Percentiles rank a stretch among this genome's conserved stretches.
Conservation (phyloP, 2,329 filamentous ascomycete species). For the Alternaria viburni region DNA sequence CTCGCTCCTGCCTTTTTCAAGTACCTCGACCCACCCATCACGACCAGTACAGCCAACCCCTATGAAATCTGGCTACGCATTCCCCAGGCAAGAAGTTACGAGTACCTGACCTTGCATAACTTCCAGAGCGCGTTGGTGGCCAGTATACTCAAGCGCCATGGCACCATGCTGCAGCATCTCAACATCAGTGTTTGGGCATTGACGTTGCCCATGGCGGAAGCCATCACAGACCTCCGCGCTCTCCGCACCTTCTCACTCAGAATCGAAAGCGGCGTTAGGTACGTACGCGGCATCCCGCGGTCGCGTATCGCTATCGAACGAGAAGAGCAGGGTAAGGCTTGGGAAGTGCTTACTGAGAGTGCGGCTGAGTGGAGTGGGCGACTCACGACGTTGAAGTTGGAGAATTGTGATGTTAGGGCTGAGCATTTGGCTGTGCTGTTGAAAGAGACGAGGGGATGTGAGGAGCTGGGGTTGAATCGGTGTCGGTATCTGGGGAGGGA, state of each 20-base stretch:
- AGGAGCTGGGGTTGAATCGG: conserved; percentile 31
- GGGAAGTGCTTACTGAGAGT: conserved; percentile 17
- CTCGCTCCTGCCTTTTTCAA: neutral
- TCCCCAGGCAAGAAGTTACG: conserved; percentile 19
- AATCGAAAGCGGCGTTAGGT: conserved; percentile 26
- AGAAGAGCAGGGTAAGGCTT: conserved; percentile 23
- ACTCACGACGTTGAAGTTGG: conserved; percentile 27
- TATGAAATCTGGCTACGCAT: conserved; percentile 4
- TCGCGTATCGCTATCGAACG: conserved; percentile 8
- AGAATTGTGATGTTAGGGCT: conserved; percentile 27
- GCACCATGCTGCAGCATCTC: conserved; percentile 31
- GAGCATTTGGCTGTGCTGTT: conserved; percentile 28
- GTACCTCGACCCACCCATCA: conserved; percentile 46
- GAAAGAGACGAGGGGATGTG: conserved; percentile 15
- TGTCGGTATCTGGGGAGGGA: conserved; percentile 23
- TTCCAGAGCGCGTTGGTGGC: conserved; percentile 39
- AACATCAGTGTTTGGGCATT: conserved; percentile 41
- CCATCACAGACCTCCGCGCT: conserved; percentile 24
- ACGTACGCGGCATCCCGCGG: conserved; percentile 18
- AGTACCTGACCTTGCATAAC: conserved; percentile 26
- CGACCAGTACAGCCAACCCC: neutral
- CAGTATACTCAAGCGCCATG: conserved; percentile 34
- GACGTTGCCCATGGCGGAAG: conserved; percentile 28
- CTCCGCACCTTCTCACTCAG: conserved; percentile 32
- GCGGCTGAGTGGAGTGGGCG: conserved; percentile 19